A percentile compares a stretch with the other conserved stretches of the same genome.
Conservation (phyloP, 352 stramenopile species). For the Phytophthora vignae region DNA sequence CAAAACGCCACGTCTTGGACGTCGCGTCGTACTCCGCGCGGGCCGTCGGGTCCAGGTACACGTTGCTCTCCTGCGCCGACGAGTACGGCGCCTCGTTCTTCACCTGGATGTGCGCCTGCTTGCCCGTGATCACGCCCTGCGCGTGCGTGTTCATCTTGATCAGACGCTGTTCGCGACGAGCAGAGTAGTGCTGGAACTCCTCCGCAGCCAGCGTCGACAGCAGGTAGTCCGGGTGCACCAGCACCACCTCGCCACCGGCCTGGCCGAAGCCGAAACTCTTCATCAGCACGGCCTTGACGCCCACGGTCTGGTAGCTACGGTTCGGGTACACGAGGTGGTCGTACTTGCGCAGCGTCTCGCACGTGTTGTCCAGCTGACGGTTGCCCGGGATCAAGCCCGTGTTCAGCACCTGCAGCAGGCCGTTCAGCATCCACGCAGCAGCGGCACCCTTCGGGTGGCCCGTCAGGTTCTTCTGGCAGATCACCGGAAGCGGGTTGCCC, state of each 20-base stretch:
- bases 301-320: constrained; percentile 77
- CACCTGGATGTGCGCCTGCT: constrained; percentile 78
- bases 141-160: constrained; percentile 79
- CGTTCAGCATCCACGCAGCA: constrained; percentile 87
- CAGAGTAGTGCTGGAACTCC: constrained; percentile 68
- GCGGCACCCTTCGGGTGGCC: constrained; percentile 86
- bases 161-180: constrained; percentile 66
- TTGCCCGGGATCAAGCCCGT: constrained; percentile 82
- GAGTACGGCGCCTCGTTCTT: constrained; percentile 89
- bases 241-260: constrained; percentile 71
- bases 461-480: constrained; percentile 88
- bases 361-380: constrained; percentile 86
- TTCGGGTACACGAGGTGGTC: constrained; percentile 87
- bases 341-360: constrained; percentile 70
- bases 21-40: constrained; percentile 78
- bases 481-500: constrained; percentile 80
- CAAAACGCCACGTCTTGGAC: constrained; percentile 81
- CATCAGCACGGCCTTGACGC: constrained; percentile 81
- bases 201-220: constrained; percentile 57
- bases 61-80: constrained; percentile 77
- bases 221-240: constrained; percentile 82
- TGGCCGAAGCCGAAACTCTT: constrained; percentile 91
- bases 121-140: constrained; percentile 81
- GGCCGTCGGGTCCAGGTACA: constrained; percentile 87
- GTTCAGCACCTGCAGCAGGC: constrained; percentile 83